phyloP scores from a whole-genome alignment of 2,329 filamentous ascomycete species.

The Cladophialophora carrionii region DNA sequence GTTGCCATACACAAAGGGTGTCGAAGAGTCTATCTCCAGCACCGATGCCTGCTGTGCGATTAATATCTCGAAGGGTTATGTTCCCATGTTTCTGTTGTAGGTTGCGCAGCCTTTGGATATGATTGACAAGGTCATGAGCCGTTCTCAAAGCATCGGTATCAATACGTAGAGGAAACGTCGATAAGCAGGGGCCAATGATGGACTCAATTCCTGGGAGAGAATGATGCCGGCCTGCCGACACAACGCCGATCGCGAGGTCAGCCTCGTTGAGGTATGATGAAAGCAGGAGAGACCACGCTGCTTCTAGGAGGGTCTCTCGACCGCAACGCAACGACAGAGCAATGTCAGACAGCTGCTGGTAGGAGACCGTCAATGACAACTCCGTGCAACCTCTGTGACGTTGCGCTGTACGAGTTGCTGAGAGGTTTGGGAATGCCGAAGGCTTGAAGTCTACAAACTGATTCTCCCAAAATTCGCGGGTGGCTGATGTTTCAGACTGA shows the following conservation, averaged over 20 bases:
- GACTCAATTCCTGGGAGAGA: conserved; percentile 70
- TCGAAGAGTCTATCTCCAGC: conserved; percentile 70
- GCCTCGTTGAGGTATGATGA: conserved; percentile 63
- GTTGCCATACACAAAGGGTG: conserved; percentile 80
- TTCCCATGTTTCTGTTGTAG: conserved; percentile 65
- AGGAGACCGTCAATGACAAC: conserved; percentile 41
- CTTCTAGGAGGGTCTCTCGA: conserved; percentile 75
- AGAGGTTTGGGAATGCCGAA: conserved; percentile 54
- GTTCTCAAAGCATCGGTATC: conserved; percentile 58
- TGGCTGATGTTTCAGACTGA: background rate
- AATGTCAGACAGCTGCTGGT: conserved; percentile 43
- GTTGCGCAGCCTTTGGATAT: conserved; percentile 68
- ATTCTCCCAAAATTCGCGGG: conserved; percentile 67
- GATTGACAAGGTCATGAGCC: conserved; percentile 64
- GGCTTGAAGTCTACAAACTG: conserved; percentile 63
- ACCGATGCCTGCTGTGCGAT: conserved; percentile 60
- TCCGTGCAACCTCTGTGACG: conserved; percentile 22
- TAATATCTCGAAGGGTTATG: conserved; percentile 71
- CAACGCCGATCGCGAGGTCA: conserved; percentile 75
- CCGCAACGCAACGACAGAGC: conserved; percentile 56
- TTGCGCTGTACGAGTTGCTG: background rate
- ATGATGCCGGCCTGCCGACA: conserved; percentile 80
- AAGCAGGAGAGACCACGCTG: conserved; percentile 69
- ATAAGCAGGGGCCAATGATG: conserved; percentile 78
- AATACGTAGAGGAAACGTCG: conserved; percentile 72